These are phyloP conservation scores for Kwoniella heveanensis DNA, from an alignment of 768 basidiomycete species.

Conservation along the genomic window DNA sequence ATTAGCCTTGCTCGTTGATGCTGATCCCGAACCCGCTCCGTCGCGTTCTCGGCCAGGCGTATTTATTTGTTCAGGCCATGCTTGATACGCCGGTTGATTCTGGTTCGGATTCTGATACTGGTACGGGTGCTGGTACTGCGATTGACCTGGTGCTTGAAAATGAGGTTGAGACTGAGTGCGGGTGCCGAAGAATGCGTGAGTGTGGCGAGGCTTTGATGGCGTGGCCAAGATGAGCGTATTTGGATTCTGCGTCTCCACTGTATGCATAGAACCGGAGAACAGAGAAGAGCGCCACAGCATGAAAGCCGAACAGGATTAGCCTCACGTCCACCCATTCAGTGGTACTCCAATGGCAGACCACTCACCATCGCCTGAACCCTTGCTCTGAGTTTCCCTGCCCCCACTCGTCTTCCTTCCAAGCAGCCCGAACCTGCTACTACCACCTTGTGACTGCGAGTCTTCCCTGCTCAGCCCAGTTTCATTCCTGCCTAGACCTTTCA, in stretches of 20 bases:
- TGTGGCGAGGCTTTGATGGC: constrained; percentile 43
- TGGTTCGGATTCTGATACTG: background rate
- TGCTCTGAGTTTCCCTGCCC: constrained; percentile 17
- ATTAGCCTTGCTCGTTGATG: background rate
- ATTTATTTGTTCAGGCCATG: background rate
- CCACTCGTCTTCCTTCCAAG: constrained; percentile 43
- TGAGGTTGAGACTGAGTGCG: constrained; percentile 6
- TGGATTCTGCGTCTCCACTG: constrained; percentile 22
- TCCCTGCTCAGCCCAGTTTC: constrained; percentile 4
- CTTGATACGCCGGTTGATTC: too few species aligned
- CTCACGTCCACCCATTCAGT: too few species aligned
- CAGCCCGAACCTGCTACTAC: constrained; percentile 24
- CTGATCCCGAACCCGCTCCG: background rate
- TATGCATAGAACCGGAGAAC: too few species aligned
- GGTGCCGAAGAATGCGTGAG: constrained; percentile 8
- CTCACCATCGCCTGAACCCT: constrained; percentile 18
- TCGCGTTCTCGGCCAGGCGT: background rate
- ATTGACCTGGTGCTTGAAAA: constrained; percentile 13
- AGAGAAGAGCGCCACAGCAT: too few species aligned
- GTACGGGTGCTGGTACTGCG: constrained; percentile 32
- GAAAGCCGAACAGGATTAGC: too few species aligned
- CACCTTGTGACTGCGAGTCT: constrained; percentile 12
- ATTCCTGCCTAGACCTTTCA: background rate
- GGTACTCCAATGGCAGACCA: too few species aligned
- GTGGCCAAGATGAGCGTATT: constrained; percentile 48